phyloP scores from a whole-genome alignment of 768 basidiomycete species.

The Amanita phalloides region DNA sequence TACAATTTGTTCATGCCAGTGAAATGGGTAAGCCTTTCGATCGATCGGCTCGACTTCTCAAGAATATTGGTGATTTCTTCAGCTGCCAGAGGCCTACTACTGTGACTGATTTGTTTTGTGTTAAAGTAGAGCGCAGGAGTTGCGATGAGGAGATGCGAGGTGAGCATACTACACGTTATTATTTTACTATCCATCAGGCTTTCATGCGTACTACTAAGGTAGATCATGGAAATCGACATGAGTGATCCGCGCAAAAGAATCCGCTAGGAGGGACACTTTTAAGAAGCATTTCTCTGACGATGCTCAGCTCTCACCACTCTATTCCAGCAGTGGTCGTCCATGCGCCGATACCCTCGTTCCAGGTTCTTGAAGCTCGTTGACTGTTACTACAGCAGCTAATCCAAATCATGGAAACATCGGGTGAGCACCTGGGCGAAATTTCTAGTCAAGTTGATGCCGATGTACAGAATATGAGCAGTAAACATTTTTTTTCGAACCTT shows the following conservation, averaged over 20 bases:
- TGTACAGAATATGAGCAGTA: slow-evolving; percentile 39
- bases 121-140: too few species aligned
- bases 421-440: slow-evolving; percentile 14
- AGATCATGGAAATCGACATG: too few species aligned
- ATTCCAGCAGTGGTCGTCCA: slow-evolving; percentile 21
- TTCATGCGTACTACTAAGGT: too few species aligned
- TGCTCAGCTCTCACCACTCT: slow-evolving; percentile 8
- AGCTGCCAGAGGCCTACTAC: too few species aligned
- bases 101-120: too few species aligned
- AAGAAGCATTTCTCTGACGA: not conserved
- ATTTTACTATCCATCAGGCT: too few species aligned
- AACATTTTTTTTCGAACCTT: slow-evolving; percentile 33
- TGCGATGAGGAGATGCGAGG: too few species aligned
- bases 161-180: too few species aligned
- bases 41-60: too few species aligned
- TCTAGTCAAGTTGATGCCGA: not conserved
- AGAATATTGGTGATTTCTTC: too few species aligned
- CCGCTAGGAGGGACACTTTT: too few species aligned
- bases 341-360: slow-evolving; percentile 33
- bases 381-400: slow-evolving; percentile 48
- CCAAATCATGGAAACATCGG: slow-evolving; percentile 45
- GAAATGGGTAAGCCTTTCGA: slow-evolving; percentile 14
- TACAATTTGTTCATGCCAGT: slow-evolving; percentile 12
- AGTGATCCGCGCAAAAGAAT: too few species aligned
- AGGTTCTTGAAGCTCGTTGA: slow-evolving; percentile 46